These are phyloP conservation scores for Starmerella vitae DNA, from an alignment of 805 yeast species.

Conservation along the genomic window DNA sequence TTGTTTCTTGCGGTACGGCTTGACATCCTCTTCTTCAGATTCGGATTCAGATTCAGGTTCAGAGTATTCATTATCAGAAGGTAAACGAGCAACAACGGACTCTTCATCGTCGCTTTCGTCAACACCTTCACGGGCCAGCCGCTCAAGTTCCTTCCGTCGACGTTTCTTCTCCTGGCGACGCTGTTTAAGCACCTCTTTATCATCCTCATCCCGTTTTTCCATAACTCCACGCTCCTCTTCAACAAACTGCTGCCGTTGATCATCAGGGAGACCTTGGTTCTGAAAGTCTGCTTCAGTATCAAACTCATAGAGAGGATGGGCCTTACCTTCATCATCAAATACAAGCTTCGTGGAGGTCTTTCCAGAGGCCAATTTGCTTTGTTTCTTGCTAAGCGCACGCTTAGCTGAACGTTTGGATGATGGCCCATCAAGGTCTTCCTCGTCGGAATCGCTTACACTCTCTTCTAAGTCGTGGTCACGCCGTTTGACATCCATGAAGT, in stretches of 20 bases:
- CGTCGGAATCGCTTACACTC: background rate
- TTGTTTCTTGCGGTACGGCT: constrained; percentile 4
- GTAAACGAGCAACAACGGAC: constrained; percentile 12
- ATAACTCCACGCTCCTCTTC: constrained; percentile 52
- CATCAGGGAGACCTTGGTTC: constrained; percentile 50
- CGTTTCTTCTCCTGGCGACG: constrained; percentile 82
- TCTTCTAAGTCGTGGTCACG: constrained; percentile 57
- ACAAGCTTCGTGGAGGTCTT: constrained; percentile 65
- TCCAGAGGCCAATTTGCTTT: constrained; percentile 36
- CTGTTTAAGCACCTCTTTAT: constrained; percentile 60
- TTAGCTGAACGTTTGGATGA: constrained; percentile 75
- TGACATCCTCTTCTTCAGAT: constrained; percentile 24
- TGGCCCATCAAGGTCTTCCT: constrained; percentile 34
- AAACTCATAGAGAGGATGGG: constrained; percentile 84
- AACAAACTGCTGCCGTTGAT: constrained; percentile 57
- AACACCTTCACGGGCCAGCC: constrained; percentile 32
- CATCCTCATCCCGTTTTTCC: constrained; percentile 60
- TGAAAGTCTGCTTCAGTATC: constrained; percentile 80
- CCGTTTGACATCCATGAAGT: constrained; percentile 70
- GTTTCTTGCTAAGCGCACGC: constrained; percentile 75
- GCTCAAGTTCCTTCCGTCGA: constrained; percentile 67
- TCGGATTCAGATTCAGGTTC: constrained; percentile 23
- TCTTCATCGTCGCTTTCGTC: constrained; percentile 24
- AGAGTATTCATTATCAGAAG: constrained; percentile 6
- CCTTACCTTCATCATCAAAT: constrained; percentile 88